Conservation (phyloP, 2,329 filamentous ascomycete species). For the Diaporthe nobilis region DNA sequence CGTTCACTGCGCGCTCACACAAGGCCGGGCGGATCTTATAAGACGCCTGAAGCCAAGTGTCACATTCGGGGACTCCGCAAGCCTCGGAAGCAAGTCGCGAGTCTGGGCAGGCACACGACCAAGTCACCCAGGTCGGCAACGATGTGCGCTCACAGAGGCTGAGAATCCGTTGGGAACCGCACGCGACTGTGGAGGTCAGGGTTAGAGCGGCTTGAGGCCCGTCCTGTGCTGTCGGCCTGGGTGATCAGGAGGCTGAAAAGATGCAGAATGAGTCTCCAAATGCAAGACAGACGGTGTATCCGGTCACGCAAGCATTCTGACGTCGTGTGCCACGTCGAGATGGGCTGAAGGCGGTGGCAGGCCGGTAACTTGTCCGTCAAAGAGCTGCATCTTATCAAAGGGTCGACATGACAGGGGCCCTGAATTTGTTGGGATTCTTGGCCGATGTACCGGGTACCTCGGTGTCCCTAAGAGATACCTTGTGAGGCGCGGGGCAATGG, state of each 20-base stretch:
- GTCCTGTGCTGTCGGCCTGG: conserved; percentile 10
- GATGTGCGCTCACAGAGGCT: conserved; percentile 26
- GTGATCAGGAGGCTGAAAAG: conserved; percentile 19
- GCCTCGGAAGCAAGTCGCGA: conserved; percentile 32
- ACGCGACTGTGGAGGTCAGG: conserved; percentile 34
- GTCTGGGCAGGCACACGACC: conserved; percentile 34
- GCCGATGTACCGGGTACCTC: conserved; percentile 3
- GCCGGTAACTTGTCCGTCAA: conserved; percentile 16
- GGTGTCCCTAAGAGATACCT: not conserved
- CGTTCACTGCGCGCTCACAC: not conserved
- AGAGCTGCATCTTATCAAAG: conserved; percentile 27
- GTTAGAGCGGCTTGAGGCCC: conserved; percentile 2
- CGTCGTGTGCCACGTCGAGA: conserved; percentile 28
- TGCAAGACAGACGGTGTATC: conserved; percentile 22
- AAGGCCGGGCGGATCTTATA: conserved; percentile 20
- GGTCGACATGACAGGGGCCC: conserved; percentile 21
- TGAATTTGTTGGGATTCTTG: conserved; percentile 36
- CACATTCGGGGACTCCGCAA: conserved; percentile 35
- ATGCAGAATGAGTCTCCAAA: conserved; percentile 7
- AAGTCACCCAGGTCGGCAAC: conserved; percentile 29
- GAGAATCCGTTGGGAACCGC: conserved; percentile 41
- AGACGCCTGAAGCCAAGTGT: conserved; percentile 24
- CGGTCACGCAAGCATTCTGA: conserved; percentile 32
- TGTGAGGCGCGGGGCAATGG: not conserved
- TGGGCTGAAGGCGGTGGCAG: conserved; percentile 10